Evolutionary conservation across 164 flowering plant genomes (phyloP), one percentile per base, ranked within the genome.

Genomic region (Piper longum): DNA sequence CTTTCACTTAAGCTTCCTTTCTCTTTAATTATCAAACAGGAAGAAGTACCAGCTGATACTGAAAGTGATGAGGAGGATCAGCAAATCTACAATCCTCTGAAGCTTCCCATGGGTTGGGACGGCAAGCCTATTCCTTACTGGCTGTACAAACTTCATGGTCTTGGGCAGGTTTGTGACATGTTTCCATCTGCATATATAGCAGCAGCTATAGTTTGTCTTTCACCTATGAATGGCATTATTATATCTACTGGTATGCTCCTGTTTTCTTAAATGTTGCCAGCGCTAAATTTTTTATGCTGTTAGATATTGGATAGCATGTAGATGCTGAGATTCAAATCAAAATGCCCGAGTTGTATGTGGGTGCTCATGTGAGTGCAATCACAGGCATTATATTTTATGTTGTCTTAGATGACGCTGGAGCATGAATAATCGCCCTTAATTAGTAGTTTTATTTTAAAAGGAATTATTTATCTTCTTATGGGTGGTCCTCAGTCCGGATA

Each of bases 131-230:
- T 91, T 65, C 99, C 99, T 36, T 91, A 95, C 72, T 95, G 99
- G 99, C 77, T 95, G 42, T 95, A 95, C 69, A 95, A 95, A 78
- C 98, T 95, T 75, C 98, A 95, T 78, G 99, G 98, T 65, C 96
- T 95, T 71, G 99, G 96, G 26, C 97, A 95, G 98, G 96, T 91
- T 73, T 43, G 61, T 39, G 14, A 39, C 16, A 13, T 56, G n/a
- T 16, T 7, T 18, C 43, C 2, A 8, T 26, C 17, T 56, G 16
- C 39, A 3, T 16, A 6, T 56, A 2, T 17, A 2, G 0, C 1
- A 7, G 16, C 14, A 14, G 59, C 14, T 56, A 14, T 17, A 16
- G 16, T 56, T n/a, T 17, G 3, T 16, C 57, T 5, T 6, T 6
- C 8, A 55, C 57, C 16, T 13, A 16, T 16, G 9, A 55, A 8